phyloP scores from a whole-genome alignment of 1,284 basidiomycete genomes.

The Volvariella surrecta region DNA sequence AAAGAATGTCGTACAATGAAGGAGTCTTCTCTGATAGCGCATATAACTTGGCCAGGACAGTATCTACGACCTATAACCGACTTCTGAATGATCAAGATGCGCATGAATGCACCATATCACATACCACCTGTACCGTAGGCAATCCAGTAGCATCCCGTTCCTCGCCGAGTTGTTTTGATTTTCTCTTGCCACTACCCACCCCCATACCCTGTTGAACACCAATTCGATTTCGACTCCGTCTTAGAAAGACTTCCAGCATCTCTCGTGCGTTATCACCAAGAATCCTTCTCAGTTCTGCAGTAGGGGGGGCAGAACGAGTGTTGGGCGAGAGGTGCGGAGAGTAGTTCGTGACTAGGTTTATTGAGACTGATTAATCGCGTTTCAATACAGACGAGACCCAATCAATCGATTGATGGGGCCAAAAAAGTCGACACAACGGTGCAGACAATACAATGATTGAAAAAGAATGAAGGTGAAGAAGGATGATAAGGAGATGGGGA shows the following conservation, averaged over 20 bases:
- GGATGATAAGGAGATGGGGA: conserved; percentile 10
- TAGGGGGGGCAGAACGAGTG: conserved; percentile 57
- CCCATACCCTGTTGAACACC: conserved; percentile 5
- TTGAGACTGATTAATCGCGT: conserved; percentile 47
- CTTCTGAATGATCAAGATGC: not conserved
- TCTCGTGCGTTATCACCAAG: conserved; percentile 52
- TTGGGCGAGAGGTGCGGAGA: conserved; percentile 75
- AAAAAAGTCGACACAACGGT: conserved; percentile 19
- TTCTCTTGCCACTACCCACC: conserved; percentile 16
- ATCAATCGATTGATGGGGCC: conserved; percentile 16
- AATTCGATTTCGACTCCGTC: conserved; percentile 29
- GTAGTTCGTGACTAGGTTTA: conserved; percentile 85
- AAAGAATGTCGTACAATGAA: conserved; percentile 57
- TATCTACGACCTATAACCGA: conserved; percentile 63
- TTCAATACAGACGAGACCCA: conserved; percentile 49
- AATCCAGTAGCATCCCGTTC: not conserved
- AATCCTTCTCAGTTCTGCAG: conserved; percentile 56
- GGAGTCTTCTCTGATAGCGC: conserved; percentile 52
- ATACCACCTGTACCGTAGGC: conserved; percentile 2
- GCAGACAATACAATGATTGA: conserved; percentile 12
- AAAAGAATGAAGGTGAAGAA: too few species aligned
- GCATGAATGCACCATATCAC: not conserved
- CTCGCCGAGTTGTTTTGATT: conserved; percentile 10
- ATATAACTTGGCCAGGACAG: conserved; percentile 70
- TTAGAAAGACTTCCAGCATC: conserved; percentile 61